Evolutionary conservation across 192 early-diverging fungal genomes (phyloP).

Genomic region (Rhizoclosmatium sp.): DNA sequence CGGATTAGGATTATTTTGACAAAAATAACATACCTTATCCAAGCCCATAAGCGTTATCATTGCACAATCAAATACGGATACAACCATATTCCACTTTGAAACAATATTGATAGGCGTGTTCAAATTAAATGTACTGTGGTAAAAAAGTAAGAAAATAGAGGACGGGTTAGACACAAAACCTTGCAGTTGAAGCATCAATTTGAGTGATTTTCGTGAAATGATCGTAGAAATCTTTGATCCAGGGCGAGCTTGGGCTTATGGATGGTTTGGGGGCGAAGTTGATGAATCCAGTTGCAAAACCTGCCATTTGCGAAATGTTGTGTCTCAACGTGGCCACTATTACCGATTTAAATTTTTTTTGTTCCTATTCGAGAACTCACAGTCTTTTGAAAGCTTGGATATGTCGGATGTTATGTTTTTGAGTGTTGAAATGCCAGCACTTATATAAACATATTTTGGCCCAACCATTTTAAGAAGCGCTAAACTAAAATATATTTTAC

Average conservation of each 20-base stretch:
- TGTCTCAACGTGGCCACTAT: background rate
- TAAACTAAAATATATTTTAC: background rate
- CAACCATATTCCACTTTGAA: background rate
- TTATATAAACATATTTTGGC: background rate
- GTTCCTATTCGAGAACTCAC: background rate
- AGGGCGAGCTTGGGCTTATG: no score
- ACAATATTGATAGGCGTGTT: no score
- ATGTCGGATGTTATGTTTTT: background rate
- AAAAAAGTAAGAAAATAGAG: no score
- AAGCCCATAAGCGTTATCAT: background rate
- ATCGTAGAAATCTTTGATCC: no score
- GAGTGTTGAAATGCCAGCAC: background rate
- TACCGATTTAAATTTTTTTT: no score
- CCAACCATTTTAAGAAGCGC: background rate
- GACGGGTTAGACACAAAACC: no score
- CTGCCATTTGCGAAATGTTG: conserved; percentile 2
- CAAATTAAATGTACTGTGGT: no score
- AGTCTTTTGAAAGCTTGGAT: background rate
- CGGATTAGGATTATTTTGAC: no score
- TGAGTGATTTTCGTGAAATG: no score
- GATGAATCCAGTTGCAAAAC: background rate
- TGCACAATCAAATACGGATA: background rate
- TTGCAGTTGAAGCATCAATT: no score
- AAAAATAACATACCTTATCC: background rate
- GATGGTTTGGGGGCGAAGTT: no score